A percentile compares a stretch with the other conserved stretches of the same genome.
Conservation (phyloP, 2,329 filamentous ascomycete genomes). For the Fusarium anguioides region DNA sequence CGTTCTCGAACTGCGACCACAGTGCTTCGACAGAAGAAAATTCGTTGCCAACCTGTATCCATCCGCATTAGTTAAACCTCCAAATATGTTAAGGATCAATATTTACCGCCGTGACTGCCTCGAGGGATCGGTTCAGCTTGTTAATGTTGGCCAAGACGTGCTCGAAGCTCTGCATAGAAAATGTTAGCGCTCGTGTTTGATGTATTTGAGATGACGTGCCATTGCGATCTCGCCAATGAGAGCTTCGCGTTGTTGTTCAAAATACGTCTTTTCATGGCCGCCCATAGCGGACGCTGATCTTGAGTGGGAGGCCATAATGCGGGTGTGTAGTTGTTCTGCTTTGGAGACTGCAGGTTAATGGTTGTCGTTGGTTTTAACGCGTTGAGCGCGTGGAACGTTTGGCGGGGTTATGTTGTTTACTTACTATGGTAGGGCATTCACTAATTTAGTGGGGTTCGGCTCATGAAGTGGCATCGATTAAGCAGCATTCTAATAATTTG, state of each 20-base stretch:
- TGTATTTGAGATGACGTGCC: slow-evolving; percentile 55
- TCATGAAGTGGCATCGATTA: neutral
- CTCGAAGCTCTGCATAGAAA: slow-evolving; percentile 73
- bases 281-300: slow-evolving; percentile 45
- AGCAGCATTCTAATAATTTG: too few species aligned
- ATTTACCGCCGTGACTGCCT: slow-evolving; percentile 85
- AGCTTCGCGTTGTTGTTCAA: slow-evolving; percentile 79
- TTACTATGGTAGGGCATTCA: neutral
- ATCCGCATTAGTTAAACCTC: neutral
- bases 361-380: slow-evolving; percentile 16
- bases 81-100: rapidly evolving
- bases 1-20: slow-evolving; percentile 96
- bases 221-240: slow-evolving; percentile 79
- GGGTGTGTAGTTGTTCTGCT: neutral
- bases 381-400: slow-evolving; percentile 18
- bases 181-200: neutral
- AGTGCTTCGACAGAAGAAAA: slow-evolving; percentile 96
- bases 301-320: slow-evolving; percentile 49
- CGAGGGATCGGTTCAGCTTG: slow-evolving; percentile 89
- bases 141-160: slow-evolving; percentile 96
- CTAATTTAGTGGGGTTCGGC: slow-evolving; percentile 13
- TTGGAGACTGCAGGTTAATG: slow-evolving; percentile 1
- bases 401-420: slow-evolving; percentile 31
- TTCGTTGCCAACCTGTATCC: slow-evolving; percentile 83
- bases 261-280: slow-evolving; percentile 67